Base-by-base conservation (phyloP, 1,139 yeast species). In the Candida sp. region DNA sequence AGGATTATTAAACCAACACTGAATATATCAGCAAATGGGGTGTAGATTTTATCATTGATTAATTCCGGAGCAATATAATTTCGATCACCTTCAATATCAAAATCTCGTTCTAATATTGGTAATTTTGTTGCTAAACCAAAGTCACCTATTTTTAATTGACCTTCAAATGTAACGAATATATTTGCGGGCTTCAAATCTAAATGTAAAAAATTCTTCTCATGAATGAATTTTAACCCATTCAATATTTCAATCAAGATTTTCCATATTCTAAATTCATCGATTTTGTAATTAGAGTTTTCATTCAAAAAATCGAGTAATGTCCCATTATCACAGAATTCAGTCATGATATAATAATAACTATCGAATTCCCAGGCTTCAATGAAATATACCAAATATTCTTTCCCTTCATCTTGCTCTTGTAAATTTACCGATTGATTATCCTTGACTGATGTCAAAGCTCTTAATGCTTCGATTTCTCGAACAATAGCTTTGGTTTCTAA, bases 191-290 rank as follows among this genome's bases (percentile, higher is more conserved):
- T 93, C 58, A 93, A 68, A 65, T 91, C 98, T 43, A 91, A 68
- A 64, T 91, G 98, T 43, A 89, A 70, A 48, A 87, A 86, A 43
- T 84, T 84, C 42, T 81, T 75, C 58, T 75, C 78, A 58, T 93
- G 99, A 45, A 93, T 85, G 59, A 83, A 90, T 52, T 81, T 77
- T 47, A 93, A 68, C 0, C 98, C 99, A 55, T 76, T 75, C 36
- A 88, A 64, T 12, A 90, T 73, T 60, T 93, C 98, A 43, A 86
- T 84, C 50, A 91, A 68, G 35, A 95, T 91, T 66, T 93, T 93
- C 99, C 99, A 93, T 36, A 91, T 91, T 52, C 99, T 78, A 84
- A 97, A 93, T 61, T 93, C 99, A 61, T 93, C 99, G n/a, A 87
- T 72, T 49, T 86, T 83, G 45, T 95, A 95, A 51, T 70, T 71